Conservation (phyloP, 78 protist genomes). For the Isochrysis galbana region DNA sequence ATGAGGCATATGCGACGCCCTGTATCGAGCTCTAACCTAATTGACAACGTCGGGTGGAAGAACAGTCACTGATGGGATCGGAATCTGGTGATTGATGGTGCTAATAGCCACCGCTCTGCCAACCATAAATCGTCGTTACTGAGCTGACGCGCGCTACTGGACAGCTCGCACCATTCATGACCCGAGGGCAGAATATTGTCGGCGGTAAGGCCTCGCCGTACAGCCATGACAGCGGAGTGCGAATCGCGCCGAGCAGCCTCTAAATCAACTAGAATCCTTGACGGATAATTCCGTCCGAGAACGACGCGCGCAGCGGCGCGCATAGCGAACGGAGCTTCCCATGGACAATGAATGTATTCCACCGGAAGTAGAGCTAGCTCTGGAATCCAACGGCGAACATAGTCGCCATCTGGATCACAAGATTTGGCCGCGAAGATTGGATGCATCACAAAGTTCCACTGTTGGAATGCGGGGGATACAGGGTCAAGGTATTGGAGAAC, state of each 20-base stretch:
- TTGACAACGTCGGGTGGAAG: not conserved
- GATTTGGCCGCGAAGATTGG: not conserved
- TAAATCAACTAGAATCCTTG: not conserved
- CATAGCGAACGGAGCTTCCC: conserved; percentile 12
- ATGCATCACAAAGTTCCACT: not conserved
- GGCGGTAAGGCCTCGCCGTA: not conserved
- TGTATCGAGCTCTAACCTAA: not conserved
- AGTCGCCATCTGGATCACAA: conserved; percentile 13
- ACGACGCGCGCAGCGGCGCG: not conserved
- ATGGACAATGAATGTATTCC: conserved; percentile 34
- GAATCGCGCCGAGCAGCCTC: not conserved
- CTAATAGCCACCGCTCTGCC: not conserved
- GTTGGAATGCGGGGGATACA: too few relatives aligned
- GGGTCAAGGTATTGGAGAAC: too few relatives aligned
- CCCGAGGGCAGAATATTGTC: not conserved
- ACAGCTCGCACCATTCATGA: too few relatives aligned
- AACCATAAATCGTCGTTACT: not conserved
- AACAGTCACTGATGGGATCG: not conserved
- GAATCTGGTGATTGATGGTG: not conserved
- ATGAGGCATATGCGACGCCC: not conserved
- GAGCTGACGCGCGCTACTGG: not conserved
- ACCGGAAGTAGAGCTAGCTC: not conserved
- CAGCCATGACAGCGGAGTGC: not conserved
- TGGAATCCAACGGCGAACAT: conserved; percentile 5
- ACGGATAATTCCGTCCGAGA: not conserved